These are phyloP conservation scores for Cryptosporidium felis DNA, from an alignment of 169 alveolate genomes.

Conservation along the genomic window DNA sequence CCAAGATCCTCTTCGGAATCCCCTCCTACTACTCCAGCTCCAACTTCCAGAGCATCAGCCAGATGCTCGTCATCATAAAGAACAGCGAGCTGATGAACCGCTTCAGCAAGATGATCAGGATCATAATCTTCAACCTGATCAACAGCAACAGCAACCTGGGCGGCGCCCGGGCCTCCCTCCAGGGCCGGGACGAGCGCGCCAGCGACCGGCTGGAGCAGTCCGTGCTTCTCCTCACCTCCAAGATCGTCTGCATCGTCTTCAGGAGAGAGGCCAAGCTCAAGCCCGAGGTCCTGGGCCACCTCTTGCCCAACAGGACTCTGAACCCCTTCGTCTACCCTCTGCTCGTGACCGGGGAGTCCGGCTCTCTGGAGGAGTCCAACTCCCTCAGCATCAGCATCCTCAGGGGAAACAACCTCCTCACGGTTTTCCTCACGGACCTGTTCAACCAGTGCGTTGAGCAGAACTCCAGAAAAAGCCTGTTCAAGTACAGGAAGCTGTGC, in stretches of 20 bases:
- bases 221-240: constrained; percentile 26
- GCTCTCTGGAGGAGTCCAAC: constrained; percentile 44
- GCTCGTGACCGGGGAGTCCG: constrained; percentile 42
- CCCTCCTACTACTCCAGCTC: constrained; percentile 13
- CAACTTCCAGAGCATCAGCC: constrained; percentile 18
- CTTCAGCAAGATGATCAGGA: constrained; percentile 24
- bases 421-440: constrained; percentile 19
- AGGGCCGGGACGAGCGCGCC: no score
- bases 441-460: constrained; percentile 53
- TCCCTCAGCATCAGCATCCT: constrained; percentile 48
- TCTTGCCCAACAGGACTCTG: not conserved
- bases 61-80: constrained; percentile 6
- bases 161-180: no score
- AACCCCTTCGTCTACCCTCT: constrained; percentile 53
- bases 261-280: not conserved
- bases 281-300: not conserved
- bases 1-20: constrained; percentile 27
- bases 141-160: not conserved
- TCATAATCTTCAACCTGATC: not conserved
- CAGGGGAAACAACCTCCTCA: constrained; percentile 27
- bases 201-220: constrained; percentile 5
- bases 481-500: constrained; percentile 13
- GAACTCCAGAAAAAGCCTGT: not conserved
- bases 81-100: constrained; percentile 36
- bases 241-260: constrained; percentile 26